These are phyloP conservation scores for Phoma herbarum DNA, from an alignment of 2,329 filamentous ascomycete species.

Conservation along the genomic window DNA sequence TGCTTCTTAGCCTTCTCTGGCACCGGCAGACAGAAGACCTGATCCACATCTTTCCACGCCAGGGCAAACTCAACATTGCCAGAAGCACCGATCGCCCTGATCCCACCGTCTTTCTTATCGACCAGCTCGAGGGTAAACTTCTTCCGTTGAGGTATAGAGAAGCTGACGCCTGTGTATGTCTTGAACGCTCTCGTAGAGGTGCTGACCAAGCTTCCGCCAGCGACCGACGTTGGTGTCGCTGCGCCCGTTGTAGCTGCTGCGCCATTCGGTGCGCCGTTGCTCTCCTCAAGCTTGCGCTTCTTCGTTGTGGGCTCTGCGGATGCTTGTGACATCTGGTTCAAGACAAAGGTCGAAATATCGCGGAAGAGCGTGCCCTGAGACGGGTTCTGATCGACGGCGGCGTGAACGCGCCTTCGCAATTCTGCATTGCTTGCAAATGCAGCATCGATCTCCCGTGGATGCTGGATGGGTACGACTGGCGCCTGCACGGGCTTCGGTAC, in stretches of 20 bases:
- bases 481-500: slow-evolving; percentile 8
- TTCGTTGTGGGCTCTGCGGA: slow-evolving; percentile 45
- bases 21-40: slow-evolving; percentile 68
- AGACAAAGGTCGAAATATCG: slow-evolving; percentile 50
- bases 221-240: background rate
- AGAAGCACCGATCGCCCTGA: slow-evolving; percentile 61
- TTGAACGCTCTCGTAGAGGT: slow-evolving; percentile 40
- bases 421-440: slow-evolving; percentile 48
- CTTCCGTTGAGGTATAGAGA: slow-evolving; percentile 69
- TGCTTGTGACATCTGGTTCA: slow-evolving; percentile 36
- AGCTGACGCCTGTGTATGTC: slow-evolving; percentile 61
- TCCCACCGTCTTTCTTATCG: slow-evolving; percentile 51
- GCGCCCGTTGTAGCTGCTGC: background rate
- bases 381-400: slow-evolving; percentile 48
- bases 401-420: slow-evolving; percentile 50
- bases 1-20: slow-evolving; percentile 71
- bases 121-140: slow-evolving; percentile 69
- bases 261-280: slow-evolving; percentile 31
- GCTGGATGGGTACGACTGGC: slow-evolving; percentile 15
- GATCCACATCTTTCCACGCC: slow-evolving; percentile 61
- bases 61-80: slow-evolving; percentile 65
- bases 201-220: slow-evolving; percentile 33
- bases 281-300: slow-evolving; percentile 52
- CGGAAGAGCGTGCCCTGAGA: slow-evolving; percentile 46
- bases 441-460: slow-evolving; percentile 44